These are phyloP conservation scores for Carex scoparia DNA, from an alignment of 176 grass and related monocot species.

Conservation along the genomic window DNA sequence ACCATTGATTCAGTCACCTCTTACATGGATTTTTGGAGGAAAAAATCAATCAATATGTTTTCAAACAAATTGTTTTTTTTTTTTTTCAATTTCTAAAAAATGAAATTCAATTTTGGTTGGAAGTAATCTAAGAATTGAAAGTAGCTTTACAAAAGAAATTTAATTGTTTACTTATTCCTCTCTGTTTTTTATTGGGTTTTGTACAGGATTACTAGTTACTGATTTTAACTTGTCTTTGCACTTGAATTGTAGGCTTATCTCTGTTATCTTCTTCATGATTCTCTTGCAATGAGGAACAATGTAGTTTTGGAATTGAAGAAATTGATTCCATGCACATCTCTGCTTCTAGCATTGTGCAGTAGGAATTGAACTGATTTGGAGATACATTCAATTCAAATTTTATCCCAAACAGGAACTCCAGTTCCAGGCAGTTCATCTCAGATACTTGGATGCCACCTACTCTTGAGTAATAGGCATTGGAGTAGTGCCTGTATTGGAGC, in stretches of 20 bases:
- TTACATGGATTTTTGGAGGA: no score
- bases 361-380: conserved; percentile 45
- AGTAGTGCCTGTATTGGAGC: conserved; percentile 39
- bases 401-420: conserved; percentile 59
- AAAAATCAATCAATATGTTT: no score
- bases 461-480: conserved; percentile 72
- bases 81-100: no score
- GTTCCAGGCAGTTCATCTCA: conserved; percentile 70
- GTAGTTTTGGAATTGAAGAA: background rate
- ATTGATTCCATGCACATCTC: conserved; percentile 29
- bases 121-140: background rate
- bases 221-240: conserved; percentile 1
- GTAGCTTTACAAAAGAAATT: no score
- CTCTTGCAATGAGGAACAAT: background rate
- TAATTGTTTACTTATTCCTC: no score
- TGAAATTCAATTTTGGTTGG: background rate
- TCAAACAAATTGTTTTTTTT: no score
- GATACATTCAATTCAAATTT: conserved; percentile 63
- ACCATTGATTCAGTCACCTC: no score
- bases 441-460: conserved; percentile 46
- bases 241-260: background rate
- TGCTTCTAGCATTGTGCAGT: conserved; percentile 52
- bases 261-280: background rate
- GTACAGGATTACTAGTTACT: background rate
- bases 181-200: background rate